Evolutionary conservation across 495 filamentous ascomycete genomes (phyloP).

Genomic region (Tuber magnatum): DNA sequence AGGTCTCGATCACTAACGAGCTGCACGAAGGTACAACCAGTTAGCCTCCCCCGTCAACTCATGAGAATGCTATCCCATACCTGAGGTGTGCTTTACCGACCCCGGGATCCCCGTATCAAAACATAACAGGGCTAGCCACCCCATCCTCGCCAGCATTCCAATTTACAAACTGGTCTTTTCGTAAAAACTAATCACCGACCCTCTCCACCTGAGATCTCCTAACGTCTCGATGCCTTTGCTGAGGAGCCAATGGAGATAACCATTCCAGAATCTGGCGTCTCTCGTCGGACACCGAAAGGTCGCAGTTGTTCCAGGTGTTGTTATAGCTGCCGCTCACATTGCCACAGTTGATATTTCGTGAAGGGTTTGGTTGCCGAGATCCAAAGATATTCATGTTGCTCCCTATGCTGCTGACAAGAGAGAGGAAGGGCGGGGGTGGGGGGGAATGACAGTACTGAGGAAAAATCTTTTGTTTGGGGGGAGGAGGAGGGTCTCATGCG

Average conservation of each 20-base stretch:
- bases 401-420: neutral
- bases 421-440: neutral
- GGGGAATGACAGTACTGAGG: neutral
- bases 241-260: neutral
- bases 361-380: neutral
- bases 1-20: neutral
- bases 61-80: neutral
- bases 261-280: neutral
- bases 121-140: neutral
- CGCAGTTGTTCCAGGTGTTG: neutral
- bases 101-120: neutral
- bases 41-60: neutral
- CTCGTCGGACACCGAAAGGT: neutral
- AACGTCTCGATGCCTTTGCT: neutral
- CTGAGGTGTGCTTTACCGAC: neutral
- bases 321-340: neutral
- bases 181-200: neutral
- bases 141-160: neutral
- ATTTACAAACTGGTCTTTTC: neutral
- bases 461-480: neutral
- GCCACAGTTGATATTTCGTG: neutral
- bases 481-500: no score
- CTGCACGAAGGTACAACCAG: neutral
- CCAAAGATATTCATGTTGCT: neutral
- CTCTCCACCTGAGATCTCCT: neutral